These are phyloP conservation scores for Xylariomycetidae sp. DNA, from an alignment of 2,329 filamentous ascomycete species.

Conservation along the genomic window DNA sequence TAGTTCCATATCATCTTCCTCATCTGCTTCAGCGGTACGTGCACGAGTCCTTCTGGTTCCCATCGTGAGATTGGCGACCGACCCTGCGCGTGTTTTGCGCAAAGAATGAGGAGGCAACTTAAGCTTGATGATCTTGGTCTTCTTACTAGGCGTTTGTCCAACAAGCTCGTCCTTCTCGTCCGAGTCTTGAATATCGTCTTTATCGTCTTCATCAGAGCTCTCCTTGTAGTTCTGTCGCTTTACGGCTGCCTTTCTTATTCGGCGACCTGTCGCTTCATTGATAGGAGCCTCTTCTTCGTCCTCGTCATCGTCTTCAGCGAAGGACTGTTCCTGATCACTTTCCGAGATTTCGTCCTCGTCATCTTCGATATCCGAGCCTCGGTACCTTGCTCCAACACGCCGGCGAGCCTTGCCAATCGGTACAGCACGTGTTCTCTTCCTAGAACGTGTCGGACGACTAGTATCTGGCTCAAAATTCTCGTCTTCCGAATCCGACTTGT, in stretches of 20 bases:
- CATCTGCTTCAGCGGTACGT: conserved; percentile 50
- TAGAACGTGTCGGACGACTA: conserved; percentile 31
- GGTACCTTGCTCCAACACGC: conserved; percentile 36
- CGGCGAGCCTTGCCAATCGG: conserved; percentile 25
- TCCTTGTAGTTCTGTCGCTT: conserved; percentile 43
- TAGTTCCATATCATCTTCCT: conserved; percentile 49
- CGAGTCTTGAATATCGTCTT: conserved; percentile 23
- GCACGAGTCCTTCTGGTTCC: conserved; percentile 45
- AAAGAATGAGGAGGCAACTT: conserved; percentile 26
- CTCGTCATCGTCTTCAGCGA: conserved; percentile 36
- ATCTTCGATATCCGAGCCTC: conserved; percentile 59
- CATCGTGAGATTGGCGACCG: conserved; percentile 11
- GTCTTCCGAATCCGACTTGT: conserved; percentile 62
- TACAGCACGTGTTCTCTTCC: conserved; percentile 29
- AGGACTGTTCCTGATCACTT: conserved; percentile 47
- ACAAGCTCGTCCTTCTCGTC: conserved; percentile 37
- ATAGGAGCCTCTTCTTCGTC: conserved; percentile 31
- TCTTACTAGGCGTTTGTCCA: conserved; percentile 21
- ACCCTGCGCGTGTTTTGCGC: conserved; percentile 17
- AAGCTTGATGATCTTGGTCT: conserved; percentile 41
- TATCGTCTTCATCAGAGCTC: conserved; percentile 35
- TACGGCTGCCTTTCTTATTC: conserved; percentile 40
- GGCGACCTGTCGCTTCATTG: conserved; percentile 37
- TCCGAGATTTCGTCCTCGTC: conserved; percentile 54
- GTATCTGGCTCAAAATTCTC: conserved; percentile 58